Evolutionary conservation across 768 basidiomycete species (phyloP), one percentile per base, ranked within the genome.

Genomic region (Trametes gibbosa): DNA sequence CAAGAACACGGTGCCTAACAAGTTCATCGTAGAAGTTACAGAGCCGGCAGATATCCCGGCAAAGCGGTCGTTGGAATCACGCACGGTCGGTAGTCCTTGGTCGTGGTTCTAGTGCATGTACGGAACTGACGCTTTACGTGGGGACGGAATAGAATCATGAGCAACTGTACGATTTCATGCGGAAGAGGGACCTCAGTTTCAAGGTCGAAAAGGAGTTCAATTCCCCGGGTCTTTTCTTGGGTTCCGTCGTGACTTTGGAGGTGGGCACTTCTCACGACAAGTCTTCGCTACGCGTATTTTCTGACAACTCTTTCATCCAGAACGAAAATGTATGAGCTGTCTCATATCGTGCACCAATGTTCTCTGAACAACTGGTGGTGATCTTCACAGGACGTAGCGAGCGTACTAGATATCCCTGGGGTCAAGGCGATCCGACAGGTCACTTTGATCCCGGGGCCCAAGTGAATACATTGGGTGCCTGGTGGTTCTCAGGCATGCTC

Each of bases 371-470:
- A 19, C 45, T 17, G 8, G 50, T 37, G 55, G 37, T 43, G 27
- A 19, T 40, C 19, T 41, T 21, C 16, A 14, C 49, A 86, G 83
- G 82, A 85, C 67, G 78, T 77, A 10, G 67, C 74, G 29, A 68
- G 75, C 16, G 69, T 89, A 37, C 68, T 74, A 12, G 68, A 70
- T 12, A 74, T 79, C 3, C 72, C 78, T 2, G 85, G 84, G 21
- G 78, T 87, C n/a, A 75, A 80, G 63, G 77, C 79, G 14, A 80
- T 87, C 65, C 79, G 81, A n/a, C 84, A 85, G 3, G 79, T 85
- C 34, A 72, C 72, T 41, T 66, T 65, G 25, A 74, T 81, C 55
- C 67, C 75, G 23, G 70, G 70, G 9, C 81, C 82, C 2, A 71
- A 70, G 81, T 81, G 68, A 39, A 72, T 59, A 39, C 21, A 52